Base-by-base conservation (phyloP, 352 stramenopile species). In the Globisporangium camurandrum region DNA sequence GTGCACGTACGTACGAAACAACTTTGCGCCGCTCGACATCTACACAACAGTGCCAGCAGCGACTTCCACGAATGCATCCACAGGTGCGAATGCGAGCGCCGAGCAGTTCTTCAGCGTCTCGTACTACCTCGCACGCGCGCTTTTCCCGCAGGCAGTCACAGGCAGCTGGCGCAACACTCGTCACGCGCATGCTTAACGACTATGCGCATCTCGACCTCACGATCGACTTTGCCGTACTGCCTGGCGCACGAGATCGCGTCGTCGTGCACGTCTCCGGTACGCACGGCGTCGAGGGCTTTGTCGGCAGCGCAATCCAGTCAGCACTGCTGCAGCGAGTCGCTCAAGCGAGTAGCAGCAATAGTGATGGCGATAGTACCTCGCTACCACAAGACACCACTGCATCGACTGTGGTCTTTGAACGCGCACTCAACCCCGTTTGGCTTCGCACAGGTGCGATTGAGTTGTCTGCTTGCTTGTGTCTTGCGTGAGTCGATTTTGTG, bases 401-500 rank as follows among this genome's bases (percentile, higher is more conserved):
- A 12, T 78, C 85, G 7, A 96, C 88, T 4, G 57, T 97, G 14
- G 67, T 97, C 12, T 78, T 98, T 19, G 77, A 98, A 9, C 93
- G 98, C 50, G 85, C 88, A 0, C 61, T 98, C 5, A 98, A 98
- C n/a, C 63, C 82, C 93, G 1, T 96, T 82, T 61, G 93, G 93
- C 14, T 97, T 97, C 64, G 60, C 75, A 1, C 60, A 91, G 50
- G 62, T 78, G 38, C 14, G 31, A 8, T 36, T n/a, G n/a, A n/a
- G n/a, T n/a, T n/a, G n/a, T n/a, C n/a, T n/a, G n/a, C n/a, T n/a
- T n/a, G n/a, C n/a, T n/a, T n/a, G n/a, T n/a, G n/a, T n/a, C n/a
- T n/a, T n/a, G n/a, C n/a, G n/a, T n/a, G n/a, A n/a, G n/a, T n/a
- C n/a, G n/a, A n/a, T n/a, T n/a, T n/a, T n/a, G n/a, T n/a, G n/a